Conservation (phyloP, 192 early-diverging fungal genomes). For the Coemansia sp. region DNA sequence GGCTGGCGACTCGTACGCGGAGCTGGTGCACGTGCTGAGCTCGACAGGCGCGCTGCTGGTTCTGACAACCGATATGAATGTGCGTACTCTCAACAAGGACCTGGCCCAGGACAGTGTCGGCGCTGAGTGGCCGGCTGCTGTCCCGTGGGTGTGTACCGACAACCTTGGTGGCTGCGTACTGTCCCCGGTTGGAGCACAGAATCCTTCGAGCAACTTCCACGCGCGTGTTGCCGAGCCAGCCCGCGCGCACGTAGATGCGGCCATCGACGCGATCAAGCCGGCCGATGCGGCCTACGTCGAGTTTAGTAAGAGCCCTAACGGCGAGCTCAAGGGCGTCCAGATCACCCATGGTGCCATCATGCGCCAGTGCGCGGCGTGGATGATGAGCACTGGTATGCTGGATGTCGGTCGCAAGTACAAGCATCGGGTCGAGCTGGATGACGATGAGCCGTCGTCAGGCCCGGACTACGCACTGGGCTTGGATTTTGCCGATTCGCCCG, state of each 20-base stretch:
- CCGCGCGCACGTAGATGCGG: slow-evolving; percentile 11
- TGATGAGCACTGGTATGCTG: slow-evolving; percentile 42
- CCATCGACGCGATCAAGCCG: slow-evolving; percentile 12
- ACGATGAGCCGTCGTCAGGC: slow-evolving; percentile 3
- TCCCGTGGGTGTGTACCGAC: slow-evolving; percentile 81
- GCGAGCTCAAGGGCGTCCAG: slow-evolving; percentile 78
- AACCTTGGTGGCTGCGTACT: slow-evolving; percentile 58
- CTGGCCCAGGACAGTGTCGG: slow-evolving; percentile 49
- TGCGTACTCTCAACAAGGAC: slow-evolving; percentile 68
- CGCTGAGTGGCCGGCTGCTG: slow-evolving; percentile 57
- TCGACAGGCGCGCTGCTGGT: slow-evolving; percentile 61
- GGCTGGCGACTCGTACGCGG: slow-evolving; percentile 71
- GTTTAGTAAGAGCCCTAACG: slow-evolving; percentile 75
- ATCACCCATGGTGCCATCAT: slow-evolving; percentile 72
- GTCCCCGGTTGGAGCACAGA: slow-evolving; percentile 34
- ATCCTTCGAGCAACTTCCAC: slow-evolving; percentile 17
- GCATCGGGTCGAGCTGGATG: slow-evolving; percentile 38
- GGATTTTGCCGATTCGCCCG: slow-evolving; percentile 1
- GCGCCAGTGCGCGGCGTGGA: slow-evolving; percentile 54
- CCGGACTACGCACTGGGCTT: slow-evolving; percentile 25
- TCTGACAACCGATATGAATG: slow-evolving; percentile 76
- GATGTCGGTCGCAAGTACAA: slow-evolving; percentile 42
- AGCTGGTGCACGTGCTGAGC: slow-evolving; percentile 68
- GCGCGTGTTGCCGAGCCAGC: slow-evolving; percentile 7
- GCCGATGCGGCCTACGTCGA: slow-evolving; percentile 77